Conservation (phyloP, 768 basidiomycete genomes). For the Boletus reticulatus region DNA sequence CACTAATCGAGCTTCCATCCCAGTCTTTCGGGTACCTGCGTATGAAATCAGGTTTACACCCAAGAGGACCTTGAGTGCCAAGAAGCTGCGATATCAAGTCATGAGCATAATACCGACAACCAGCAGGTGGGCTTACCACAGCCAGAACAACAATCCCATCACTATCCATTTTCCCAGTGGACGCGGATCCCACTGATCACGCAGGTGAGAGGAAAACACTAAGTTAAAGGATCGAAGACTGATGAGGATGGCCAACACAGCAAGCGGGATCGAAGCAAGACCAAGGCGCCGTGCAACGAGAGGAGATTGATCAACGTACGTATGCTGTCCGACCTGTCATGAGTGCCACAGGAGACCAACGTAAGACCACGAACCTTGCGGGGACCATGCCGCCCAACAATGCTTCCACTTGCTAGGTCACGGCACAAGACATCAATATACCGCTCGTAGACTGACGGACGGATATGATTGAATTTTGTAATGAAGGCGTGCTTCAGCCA, state of each 20-base stretch:
- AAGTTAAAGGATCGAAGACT: conserved; percentile 69
- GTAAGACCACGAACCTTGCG: conserved; percentile 53
- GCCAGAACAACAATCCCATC: conserved; percentile 73
- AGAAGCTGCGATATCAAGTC: conserved; percentile 46
- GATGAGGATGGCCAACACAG: conserved; percentile 76
- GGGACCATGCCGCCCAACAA: conserved; percentile 61
- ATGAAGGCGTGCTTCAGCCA: conserved; percentile 99
- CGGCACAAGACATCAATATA: conserved; percentile 95
- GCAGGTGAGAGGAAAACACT: conserved; percentile 49
- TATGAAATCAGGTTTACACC: conserved; percentile 86
- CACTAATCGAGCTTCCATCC: conserved; percentile 73
- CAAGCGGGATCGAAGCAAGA: conserved; percentile 89
- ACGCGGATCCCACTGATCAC: conserved; percentile 39
- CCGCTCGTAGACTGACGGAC: conserved; percentile 91
- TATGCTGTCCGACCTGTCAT: conserved; percentile 49
- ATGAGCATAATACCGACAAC: background rate
- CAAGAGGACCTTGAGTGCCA: conserved; percentile 89
- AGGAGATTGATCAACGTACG: conserved; percentile 94
- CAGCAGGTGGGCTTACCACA: conserved; percentile 62
- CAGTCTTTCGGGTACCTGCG: conserved; percentile 68
- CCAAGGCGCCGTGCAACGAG: conserved; percentile 91
- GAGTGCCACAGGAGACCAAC: background rate
- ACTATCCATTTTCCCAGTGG: conserved; percentile 58
- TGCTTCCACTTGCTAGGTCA: conserved; percentile 81
- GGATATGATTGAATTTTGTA: conserved; percentile 98